phyloP scores from a whole-genome alignment of 805 yeast genomes.

The Saccharomycopsis javanensis region DNA sequence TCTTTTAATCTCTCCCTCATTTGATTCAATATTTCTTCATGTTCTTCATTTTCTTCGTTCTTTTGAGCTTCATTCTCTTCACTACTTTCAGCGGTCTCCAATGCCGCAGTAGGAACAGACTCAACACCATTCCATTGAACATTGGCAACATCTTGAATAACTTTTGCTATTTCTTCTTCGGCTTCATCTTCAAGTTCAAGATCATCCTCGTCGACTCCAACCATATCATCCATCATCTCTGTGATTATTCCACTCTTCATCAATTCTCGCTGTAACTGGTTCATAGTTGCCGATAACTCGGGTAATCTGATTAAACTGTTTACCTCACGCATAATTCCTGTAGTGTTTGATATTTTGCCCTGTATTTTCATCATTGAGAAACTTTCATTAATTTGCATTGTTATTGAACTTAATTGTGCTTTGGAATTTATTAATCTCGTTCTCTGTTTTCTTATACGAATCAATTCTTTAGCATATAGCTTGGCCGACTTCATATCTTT shows the following conservation, averaged over 20 bases:
- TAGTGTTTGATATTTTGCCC: conserved; percentile 67
- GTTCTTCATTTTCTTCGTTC: conserved; percentile 38
- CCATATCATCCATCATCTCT: conserved; percentile 89
- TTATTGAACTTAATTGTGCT: conserved; percentile 78
- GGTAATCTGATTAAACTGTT: conserved; percentile 72
- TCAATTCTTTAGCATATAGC: conserved; percentile 73
- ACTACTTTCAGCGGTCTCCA: conserved; percentile 24
- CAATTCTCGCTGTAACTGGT: conserved; percentile 76
- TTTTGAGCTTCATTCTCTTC: conserved; percentile 26
- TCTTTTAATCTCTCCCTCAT: conserved; percentile 89
- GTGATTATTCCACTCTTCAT: conserved; percentile 80
- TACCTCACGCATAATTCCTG: conserved; percentile 82
- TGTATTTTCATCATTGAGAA: conserved; percentile 78
- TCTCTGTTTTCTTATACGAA: conserved; percentile 63
- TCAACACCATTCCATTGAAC: conserved; percentile 34
- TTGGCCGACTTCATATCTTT: conserved; percentile 69
- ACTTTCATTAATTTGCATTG: conserved; percentile 85
- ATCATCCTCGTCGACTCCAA: conserved; percentile 67
- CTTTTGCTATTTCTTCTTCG: conserved; percentile 52
- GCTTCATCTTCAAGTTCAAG: conserved; percentile 58
- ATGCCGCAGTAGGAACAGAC: conserved; percentile 11
- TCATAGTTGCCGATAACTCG: conserved; percentile 71
- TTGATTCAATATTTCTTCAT: conserved; percentile 63
- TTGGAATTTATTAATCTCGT: conserved; percentile 66
- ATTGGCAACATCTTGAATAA: conserved; percentile 37